Evolutionary conservation across 2,329 filamentous ascomycete species (phyloP).

Genomic region (Aureobasidium sp.): DNA sequence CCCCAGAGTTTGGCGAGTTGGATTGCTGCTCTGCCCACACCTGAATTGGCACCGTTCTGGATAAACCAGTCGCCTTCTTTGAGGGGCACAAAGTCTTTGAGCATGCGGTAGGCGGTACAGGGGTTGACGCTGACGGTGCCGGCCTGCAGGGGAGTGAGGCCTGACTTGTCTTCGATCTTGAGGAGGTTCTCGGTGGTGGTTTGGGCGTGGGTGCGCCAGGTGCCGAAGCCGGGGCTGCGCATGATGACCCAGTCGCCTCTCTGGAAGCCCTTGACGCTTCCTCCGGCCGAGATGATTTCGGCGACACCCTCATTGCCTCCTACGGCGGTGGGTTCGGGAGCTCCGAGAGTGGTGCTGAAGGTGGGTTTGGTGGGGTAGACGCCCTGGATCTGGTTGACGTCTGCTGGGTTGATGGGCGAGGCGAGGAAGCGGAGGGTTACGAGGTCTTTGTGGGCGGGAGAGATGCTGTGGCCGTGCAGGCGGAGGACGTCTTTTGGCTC

Average conservation of each 20-base stretch:
- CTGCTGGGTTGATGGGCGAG: constrained; percentile 89
- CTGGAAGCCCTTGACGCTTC: constrained; percentile 52
- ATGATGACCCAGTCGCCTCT: constrained; percentile 95
- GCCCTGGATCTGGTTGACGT: constrained; percentile 97
- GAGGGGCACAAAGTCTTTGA: constrained; percentile 66
- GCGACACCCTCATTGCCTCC: constrained; percentile 91
- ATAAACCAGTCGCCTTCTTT: constrained; percentile 77
- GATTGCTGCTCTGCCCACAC: constrained; percentile 84
- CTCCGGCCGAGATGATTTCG: constrained; percentile 69
- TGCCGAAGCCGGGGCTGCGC: constrained; percentile 74
- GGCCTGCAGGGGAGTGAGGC: constrained; percentile 67
- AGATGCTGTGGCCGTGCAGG: constrained; percentile 69
- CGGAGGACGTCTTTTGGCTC: constrained; percentile 65
- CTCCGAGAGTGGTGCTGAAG: constrained; percentile 71
- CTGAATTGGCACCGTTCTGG: constrained; percentile 93
- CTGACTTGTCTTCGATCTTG: constrained; percentile 61
- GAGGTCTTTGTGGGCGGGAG: constrained; percentile 61
- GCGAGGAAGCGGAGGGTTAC: constrained; percentile 83
- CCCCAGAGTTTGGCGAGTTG: constrained; percentile 84
- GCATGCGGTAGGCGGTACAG: constrained; percentile 88
- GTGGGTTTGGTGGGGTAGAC: constrained; percentile 82
- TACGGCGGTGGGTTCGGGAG: constrained; percentile 65
- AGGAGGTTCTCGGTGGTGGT: constrained; percentile 55
- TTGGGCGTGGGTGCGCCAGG: constrained; percentile 88
- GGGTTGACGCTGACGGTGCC: constrained; percentile 91